Base-by-base conservation (phyloP, 352 stramenopile genomes). In the Phytophthora europaea region DNA sequence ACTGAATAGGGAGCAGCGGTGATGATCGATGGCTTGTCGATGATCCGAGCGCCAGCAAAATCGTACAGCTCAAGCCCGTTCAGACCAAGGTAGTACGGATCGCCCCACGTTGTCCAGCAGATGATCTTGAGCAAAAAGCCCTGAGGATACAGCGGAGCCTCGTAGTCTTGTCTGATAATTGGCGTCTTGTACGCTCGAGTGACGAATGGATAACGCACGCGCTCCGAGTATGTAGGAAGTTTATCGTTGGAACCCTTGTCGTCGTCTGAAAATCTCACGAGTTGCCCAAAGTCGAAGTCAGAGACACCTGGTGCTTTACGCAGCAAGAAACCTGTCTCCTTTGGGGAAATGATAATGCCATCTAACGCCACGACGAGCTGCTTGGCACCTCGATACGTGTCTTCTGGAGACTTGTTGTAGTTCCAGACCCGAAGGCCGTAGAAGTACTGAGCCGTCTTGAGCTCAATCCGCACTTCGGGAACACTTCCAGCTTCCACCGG, bases 111-210 rank as follows among this genome's bases (percentile, higher is more conserved):
- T 18, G 83, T 81, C 86, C 88, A 95, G 28, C 89, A 85, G 0
- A 95, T 71, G 12, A 97, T 72, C 63, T 97, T 96, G 55, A 98
- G 73, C n/a, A 94, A 59, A 54, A 94, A 94, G 1, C 93, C 91
- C 66, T 94, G 87, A 2, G 91, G 92, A 69, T 87, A 94, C 1
- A 97, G 67, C 13, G 79, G 73, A 9, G 91, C 75, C 65, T 98
- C 93, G 79, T 98, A 98, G 55, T 97, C 88, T 76, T 98, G 93
- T 28, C 76, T 63, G 1, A 98, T 67, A 9, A 87, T 75, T 13
- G 90, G 92, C 0, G 86, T 96, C 60, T 90, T 92, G 80, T 94
- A 94, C 0, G 83, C 74, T 23, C 66, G 66, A 0, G 70, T 60
- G 18, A 65, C 59, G n/a, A 86, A 80, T 12, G 84, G 84, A 31